Base-by-base conservation (phyloP, 768 basidiomycete species). In the Lyophyllum semitale region DNA sequence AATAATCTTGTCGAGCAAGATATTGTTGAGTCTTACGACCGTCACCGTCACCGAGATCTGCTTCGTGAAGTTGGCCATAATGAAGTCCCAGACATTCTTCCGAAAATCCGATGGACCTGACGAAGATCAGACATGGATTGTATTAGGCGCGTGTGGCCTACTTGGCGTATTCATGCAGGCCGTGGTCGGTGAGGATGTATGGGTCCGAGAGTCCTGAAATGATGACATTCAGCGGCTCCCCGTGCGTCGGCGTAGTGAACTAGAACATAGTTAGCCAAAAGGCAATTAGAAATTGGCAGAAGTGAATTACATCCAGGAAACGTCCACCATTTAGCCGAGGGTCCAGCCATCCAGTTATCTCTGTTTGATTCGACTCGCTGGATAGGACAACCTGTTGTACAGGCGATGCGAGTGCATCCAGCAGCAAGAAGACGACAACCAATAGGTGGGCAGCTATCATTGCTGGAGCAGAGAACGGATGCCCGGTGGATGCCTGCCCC, bases 191-290 rank as follows among this genome's bases (percentile, higher is more conserved):
- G 59, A 95, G 83, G 51, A 95, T 73, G 67, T 82, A 88, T 0
- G 92, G 90, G 64, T 94, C 91, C 1, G 91, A 93, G 25, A 72
- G 75, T 42, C 83, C 87, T 25, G 90, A 89, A 41, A 95, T 85
- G 63, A 95, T 88, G 44, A 91, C 77, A 63, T 95, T 95, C 54
- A 95, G 71, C 12, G 93, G 93, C 71, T 95, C 93, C 40, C 93
- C 93, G 30, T 77, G 77, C 55, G 74, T 73, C 51, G 77, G 77
- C 4, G 80, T 84, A 8, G 88, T 86, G 69, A 78, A 91, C 90
- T 92, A 51, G 27, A 55, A 48, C 22, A 51, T 41, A 26, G 9
- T 43, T 23, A 58, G 43, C 43, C 26, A 38, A 55, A n/a, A 42
- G 11, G 18, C n/a, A 52, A 17, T 8, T 11, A 42, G 47, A 37